Percentiles rank a stretch among this genome's conserved stretches.
These are phyloP conservation scores for Linaria vulgaris DNA, from an alignment of 257 asterid species.

Conservation along the genomic window DNA sequence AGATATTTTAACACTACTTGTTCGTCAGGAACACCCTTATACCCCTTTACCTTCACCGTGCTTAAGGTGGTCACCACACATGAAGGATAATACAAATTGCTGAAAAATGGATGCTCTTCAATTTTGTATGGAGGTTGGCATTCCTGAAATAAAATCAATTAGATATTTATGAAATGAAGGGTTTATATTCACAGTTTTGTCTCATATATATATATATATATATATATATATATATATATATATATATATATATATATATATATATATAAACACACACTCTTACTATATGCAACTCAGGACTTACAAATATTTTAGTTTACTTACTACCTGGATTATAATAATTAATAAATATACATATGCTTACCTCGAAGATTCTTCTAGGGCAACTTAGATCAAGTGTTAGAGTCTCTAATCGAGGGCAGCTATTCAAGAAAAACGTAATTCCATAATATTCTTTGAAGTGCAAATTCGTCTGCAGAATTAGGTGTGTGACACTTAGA, in stretches of 20 bases:
- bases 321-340: too few species aligned
- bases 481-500: slow-evolving; percentile 23
- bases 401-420: slow-evolving; percentile 30
- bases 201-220: too few species aligned
- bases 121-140: background rate
- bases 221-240: too few species aligned
- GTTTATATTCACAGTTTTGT: too few species aligned
- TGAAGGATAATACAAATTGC: too few species aligned
- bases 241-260: too few species aligned
- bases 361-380: slow-evolving; percentile 16
- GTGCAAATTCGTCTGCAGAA: slow-evolving; percentile 23
- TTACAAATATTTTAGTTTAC: too few species aligned
- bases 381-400: slow-evolving; percentile 23
- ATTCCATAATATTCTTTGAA: slow-evolving; percentile 32
- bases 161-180: too few species aligned
- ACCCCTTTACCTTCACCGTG: slow-evolving; percentile 23
- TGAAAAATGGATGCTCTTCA: slow-evolving; percentile 20
- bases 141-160: slow-evolving; percentile 16
- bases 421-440: slow-evolving; percentile 28
- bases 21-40: slow-evolving; percentile 28
- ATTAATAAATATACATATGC: background rate
- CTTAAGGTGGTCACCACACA: slow-evolving; percentile 23
- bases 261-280: too few species aligned
- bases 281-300: too few species aligned
- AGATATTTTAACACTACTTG: slow-evolving; percentile 19